Evolutionary conservation across 2,329 filamentous ascomycete genomes (phyloP).

Genomic region (Didymella glomerata): DNA sequence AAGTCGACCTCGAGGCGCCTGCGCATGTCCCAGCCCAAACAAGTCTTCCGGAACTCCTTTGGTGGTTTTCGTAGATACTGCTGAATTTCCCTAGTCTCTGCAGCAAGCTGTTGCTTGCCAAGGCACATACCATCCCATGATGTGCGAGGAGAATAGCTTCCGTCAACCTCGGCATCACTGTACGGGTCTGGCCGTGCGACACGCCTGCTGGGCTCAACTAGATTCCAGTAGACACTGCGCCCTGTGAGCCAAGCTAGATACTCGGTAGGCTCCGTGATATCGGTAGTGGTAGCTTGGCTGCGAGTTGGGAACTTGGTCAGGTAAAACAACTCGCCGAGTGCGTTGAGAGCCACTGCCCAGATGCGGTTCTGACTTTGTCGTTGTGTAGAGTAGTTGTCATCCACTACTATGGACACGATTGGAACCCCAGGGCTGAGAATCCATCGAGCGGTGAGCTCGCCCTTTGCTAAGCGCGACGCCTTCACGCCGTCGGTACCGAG

Average conservation of each 20-base stretch:
- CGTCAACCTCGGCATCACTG: conserved; percentile 68
- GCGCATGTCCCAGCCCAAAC: conserved; percentile 91
- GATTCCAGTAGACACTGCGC: conserved; percentile 79
- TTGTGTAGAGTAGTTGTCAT: conserved; percentile 79
- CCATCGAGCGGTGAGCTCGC: conserved; percentile 87
- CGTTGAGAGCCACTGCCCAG: conserved; percentile 94
- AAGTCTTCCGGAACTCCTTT: conserved; percentile 78
- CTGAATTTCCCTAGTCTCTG: conserved; percentile 85
- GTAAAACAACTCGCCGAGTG: conserved; percentile 90
- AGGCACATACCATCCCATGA: conserved; percentile 78
- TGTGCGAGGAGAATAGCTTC: conserved; percentile 81
- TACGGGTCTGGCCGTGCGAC: conserved; percentile 75
- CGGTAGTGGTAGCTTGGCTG: conserved; percentile 59
- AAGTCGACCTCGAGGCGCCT: conserved; percentile 88
- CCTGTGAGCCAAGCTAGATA: conserved; percentile 82
- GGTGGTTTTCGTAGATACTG: conserved; percentile 76
- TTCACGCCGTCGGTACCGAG: conserved; percentile 70
- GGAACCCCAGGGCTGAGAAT: conserved; percentile 91
- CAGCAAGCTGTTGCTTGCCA: conserved; percentile 72
- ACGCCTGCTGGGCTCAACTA: conserved; percentile 80
- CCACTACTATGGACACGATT: conserved; percentile 82
- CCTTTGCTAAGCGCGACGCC: conserved; percentile 70
- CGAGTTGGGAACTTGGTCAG: conserved; percentile 73
- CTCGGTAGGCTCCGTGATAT: conserved; percentile 62
- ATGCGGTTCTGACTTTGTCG: conserved; percentile 75